Conservation (phyloP, 768 basidiomycete genomes). For the Pisolithus albus region DNA sequence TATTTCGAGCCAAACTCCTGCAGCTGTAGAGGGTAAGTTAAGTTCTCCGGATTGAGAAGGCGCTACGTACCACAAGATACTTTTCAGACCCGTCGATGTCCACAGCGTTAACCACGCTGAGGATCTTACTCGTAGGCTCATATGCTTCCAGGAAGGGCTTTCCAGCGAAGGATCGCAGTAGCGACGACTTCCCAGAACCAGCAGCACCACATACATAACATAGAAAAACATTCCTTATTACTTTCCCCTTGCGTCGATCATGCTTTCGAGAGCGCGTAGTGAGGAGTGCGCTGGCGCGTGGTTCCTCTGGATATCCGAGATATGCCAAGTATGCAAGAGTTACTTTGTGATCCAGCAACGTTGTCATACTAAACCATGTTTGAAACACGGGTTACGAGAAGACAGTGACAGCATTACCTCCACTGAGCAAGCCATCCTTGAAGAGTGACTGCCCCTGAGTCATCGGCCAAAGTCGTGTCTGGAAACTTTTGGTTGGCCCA, state of each 20-base stretch:
- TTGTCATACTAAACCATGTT: constrained; percentile 72
- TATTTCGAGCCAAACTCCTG: constrained; percentile 98
- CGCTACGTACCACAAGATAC: constrained; percentile 79
- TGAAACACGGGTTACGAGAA: constrained; percentile 2
- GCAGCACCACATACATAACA: constrained; percentile 94
- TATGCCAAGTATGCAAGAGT: constrained; percentile 94
- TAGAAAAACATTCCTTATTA: constrained; percentile 85
- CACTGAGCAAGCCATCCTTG: constrained; percentile 98
- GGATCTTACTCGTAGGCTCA: constrained; percentile 84
- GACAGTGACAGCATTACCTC: constrained; percentile 50
- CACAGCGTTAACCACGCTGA: constrained; percentile 91
- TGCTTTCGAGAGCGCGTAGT: constrained; percentile 79
- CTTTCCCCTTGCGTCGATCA: constrained; percentile 82
- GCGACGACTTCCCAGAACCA: constrained; percentile 89
- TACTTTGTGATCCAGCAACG: constrained; percentile 85
- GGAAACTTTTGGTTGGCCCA: constrained; percentile 91
- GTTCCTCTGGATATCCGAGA: constrained; percentile 79
- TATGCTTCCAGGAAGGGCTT: constrained; percentile 71
- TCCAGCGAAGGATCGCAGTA: constrained; percentile 79
- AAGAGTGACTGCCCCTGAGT: constrained; percentile 84
- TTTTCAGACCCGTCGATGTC: constrained; percentile 94
- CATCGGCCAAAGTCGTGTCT: constrained; percentile 81
- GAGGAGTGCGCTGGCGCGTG: constrained; percentile 76
- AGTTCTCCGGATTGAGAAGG: neutral
- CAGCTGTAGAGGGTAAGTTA: constrained; percentile 42